Percentiles rank a stretch among this genome's conserved stretches.
Conservation (phyloP, 768 basidiomycete species). For the Boletus patriciae region DNA sequence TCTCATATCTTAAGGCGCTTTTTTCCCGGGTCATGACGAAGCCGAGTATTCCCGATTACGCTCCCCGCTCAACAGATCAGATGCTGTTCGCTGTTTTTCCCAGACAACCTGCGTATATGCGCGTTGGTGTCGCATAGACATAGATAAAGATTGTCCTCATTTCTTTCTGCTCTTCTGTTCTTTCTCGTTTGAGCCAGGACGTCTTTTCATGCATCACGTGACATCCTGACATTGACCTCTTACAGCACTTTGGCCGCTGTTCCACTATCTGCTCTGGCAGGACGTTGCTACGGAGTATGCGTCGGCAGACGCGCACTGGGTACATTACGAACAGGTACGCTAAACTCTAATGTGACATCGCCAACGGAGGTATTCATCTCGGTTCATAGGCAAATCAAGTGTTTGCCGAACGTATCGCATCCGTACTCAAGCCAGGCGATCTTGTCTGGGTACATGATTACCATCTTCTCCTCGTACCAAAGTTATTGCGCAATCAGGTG, state of each 20-base stretch:
- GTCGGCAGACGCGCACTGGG: constrained; percentile 80
- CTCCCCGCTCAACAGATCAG: background rate
- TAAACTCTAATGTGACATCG: background rate
- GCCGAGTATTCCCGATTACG: background rate
- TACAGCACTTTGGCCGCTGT: constrained; percentile 91
- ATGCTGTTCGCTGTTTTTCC: too few species aligned
- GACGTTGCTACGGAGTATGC: constrained; percentile 90
- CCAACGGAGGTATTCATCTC: constrained; percentile 5
- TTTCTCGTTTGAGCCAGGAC: background rate
- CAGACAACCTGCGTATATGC: background rate
- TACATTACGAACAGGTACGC: constrained; percentile 30
- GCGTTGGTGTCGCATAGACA: background rate
- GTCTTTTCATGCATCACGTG: background rate
- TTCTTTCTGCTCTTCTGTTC: background rate
- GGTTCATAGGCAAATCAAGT: constrained; percentile 72
- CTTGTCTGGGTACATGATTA: constrained; percentile 96
- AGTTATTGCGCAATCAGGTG: constrained; percentile 72
- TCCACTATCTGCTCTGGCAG: constrained; percentile 98
- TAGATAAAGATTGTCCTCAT: background rate
- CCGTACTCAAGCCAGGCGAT: constrained; percentile 84
- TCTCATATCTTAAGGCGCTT: constrained; percentile 3
- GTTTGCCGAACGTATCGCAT: constrained; percentile 73
- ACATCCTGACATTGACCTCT: constrained; percentile 9
- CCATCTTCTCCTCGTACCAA: constrained; percentile 89
- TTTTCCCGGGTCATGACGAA: background rate